Evolutionary conservation across 371 early-diverging fungal species (phyloP), one percentile per base, ranked within the genome.

Genomic region (Blyttiomyces sp.): DNA sequence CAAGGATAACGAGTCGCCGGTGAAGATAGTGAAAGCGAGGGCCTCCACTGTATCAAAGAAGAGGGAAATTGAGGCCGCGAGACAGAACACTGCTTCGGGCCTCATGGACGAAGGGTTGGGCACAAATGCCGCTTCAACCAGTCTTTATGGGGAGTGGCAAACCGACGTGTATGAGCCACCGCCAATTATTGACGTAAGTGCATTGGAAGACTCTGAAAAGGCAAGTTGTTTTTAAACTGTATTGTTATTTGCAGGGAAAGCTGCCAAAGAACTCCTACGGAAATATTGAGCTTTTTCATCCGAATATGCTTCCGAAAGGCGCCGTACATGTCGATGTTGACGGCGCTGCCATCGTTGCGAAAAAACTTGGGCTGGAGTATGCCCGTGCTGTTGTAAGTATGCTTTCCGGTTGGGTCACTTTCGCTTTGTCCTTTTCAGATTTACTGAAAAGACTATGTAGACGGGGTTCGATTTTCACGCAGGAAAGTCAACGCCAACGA

Each of bases 61-160:
- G 59, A 43, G 68, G 4, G 54, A 64, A 23, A 65, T 58, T 4
- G 69, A 67, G 51, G 54, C 53, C 24, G 70, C 80, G 66, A 2
- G 77, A 69, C 21, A 68, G 69, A 32, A 76, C 62, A 0, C 69
- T 56, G 1, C 4, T 17, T 3, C 27, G 27, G 31, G 49, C 19
- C 43, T 17, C 16, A 24, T 35, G 30, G 57, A 60, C 26, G 69
- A 66, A 30, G 69, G 52, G 16, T 66, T 50, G 3, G 21, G 9
- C 6, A 31, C 21, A 4, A 45, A 13, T 16, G 34, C 49, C 5
- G 34, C 24, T 13, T 6, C 33, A 43, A 66, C 49, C n/a, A 58
- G 39, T 13, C 77, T 91, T 42, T 95, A 81, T 70, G 94, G 91
- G 23, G 86, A 86, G 52, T 94, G 94, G 93, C 94, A 95, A 72